phyloP scores from a whole-genome alignment of 139 green algal species.

The Pleodorina starrii region DNA sequence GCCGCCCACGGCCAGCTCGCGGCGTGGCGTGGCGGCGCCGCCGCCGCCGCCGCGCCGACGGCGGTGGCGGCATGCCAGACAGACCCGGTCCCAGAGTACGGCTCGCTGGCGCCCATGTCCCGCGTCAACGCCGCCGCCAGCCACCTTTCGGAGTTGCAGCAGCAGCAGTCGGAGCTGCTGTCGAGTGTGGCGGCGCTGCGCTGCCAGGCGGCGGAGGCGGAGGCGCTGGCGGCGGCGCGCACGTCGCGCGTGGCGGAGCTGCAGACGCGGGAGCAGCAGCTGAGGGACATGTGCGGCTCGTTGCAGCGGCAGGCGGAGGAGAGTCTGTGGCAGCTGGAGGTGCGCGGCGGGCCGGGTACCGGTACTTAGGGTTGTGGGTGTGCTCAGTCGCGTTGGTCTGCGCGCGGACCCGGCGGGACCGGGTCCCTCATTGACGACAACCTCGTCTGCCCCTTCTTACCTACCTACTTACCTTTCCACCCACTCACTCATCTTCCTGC shows the following conservation, averaged over 20 bases:
- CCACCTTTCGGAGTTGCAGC: slow-evolving; percentile 9
- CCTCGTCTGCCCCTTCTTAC: too few relatives aligned
- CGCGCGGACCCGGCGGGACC: too few relatives aligned
- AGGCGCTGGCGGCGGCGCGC: slow-evolving; percentile 30
- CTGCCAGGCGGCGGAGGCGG: slow-evolving; percentile 36
- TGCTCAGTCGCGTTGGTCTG: too few relatives aligned
- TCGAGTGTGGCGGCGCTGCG: slow-evolving; percentile 10
- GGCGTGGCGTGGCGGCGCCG: neutral
- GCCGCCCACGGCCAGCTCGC: too few relatives aligned
- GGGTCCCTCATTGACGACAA: too few relatives aligned
- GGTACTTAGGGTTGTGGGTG: neutral
- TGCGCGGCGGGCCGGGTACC: neutral
- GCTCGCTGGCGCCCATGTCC: neutral
- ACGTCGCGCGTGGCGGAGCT: slow-evolving; percentile 23
- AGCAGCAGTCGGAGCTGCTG: slow-evolving; percentile 10
- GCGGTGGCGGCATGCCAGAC: slow-evolving; percentile 1
- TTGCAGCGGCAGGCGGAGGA: neutral
- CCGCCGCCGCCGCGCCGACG: too few relatives aligned
- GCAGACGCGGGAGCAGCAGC: slow-evolving; percentile 31
- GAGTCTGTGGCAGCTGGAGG: neutral
- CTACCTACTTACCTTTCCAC: too few relatives aligned
- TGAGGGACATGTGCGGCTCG: neutral
- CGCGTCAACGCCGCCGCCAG: neutral
- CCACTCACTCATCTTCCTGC: too few relatives aligned
- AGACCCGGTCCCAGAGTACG: neutral